A percentile compares a stretch with the other conserved stretches of the same genome.
Conservation (phyloP, 257 asterid genomes). For the Petunia secreta region DNA sequence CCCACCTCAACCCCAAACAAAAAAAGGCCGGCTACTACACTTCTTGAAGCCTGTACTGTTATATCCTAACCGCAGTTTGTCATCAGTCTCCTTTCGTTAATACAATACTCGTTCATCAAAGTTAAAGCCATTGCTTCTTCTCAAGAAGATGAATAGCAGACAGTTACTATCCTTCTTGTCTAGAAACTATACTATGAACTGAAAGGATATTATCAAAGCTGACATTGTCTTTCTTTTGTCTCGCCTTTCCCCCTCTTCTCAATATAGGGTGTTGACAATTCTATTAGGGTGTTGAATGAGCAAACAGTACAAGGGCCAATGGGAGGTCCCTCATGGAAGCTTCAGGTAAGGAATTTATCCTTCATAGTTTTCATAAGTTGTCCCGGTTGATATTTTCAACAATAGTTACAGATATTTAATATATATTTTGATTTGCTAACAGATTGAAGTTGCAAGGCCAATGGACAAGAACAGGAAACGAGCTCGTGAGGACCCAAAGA, state of each 20-base stretch:
- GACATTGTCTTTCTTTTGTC: constrained; percentile 20
- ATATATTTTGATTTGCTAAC: constrained; percentile 35
- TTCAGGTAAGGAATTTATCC: constrained; percentile 57
- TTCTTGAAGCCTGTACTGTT: background rate
- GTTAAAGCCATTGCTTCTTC: background rate
- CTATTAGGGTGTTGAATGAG: constrained; percentile 66
- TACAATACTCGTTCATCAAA: background rate
- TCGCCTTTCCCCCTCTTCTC: constrained; percentile 19
- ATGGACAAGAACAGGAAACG: constrained; percentile 74
- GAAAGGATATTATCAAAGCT: constrained; percentile 3
- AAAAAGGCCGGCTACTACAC: background rate
- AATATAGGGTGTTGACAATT: constrained; percentile 79
- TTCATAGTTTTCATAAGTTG: background rate
- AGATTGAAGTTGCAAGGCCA: constrained; percentile 96
- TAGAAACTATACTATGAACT: background rate
- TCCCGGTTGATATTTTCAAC: background rate
- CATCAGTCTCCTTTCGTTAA: background rate
- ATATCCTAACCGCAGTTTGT: background rate
- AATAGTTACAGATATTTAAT: background rate
- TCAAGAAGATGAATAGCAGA: constrained; percentile 1
- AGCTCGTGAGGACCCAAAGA: constrained; percentile 64
- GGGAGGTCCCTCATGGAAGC: constrained; percentile 57
- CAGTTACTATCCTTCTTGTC: constrained; percentile 10
- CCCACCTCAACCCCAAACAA: too few relatives aligned
- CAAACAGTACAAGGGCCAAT: constrained; percentile 66